Conservation (phyloP, 345 rosid species). For the Citrus unshiu region DNA sequence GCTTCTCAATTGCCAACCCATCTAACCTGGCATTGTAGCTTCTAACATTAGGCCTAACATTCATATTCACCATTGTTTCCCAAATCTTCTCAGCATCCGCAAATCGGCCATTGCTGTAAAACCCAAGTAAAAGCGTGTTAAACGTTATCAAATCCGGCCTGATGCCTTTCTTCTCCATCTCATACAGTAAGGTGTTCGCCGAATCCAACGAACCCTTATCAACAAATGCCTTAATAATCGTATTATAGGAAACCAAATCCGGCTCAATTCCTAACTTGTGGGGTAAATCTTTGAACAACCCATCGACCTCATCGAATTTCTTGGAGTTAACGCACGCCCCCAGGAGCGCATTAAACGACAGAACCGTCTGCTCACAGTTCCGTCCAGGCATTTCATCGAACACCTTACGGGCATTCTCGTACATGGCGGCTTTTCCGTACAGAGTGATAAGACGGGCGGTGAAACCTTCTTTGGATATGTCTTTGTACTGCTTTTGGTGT, state of each 20-base stretch:
- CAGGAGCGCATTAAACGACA: constrained; percentile 60
- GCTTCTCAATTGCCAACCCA: constrained; percentile 43
- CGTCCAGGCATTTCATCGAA: constrained; percentile 72
- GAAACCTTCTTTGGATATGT: constrained; percentile 59
- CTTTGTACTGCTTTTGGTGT: constrained; percentile 56
- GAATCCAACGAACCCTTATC: constrained; percentile 43
- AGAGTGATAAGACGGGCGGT: constrained; percentile 41
- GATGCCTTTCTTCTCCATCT: constrained; percentile 55
- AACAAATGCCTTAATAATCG: constrained; percentile 50
- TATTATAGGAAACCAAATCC: constrained; percentile 53
- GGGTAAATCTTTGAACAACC: constrained; percentile 41
- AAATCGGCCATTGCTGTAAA: constrained; percentile 40
- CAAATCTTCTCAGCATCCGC: constrained; percentile 59
- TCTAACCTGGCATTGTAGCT: constrained; percentile 56
- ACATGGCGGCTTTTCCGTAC: constrained; percentile 59
- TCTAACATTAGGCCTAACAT: constrained; percentile 39
- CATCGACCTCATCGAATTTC: constrained; percentile 41
- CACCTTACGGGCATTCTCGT: constrained; percentile 59
- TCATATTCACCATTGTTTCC: constrained; percentile 45
- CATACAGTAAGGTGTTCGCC: constrained; percentile 43
- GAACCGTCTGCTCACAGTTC: constrained; percentile 50
- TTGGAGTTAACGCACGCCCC: constrained; percentile 54
- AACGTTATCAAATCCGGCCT: constrained; percentile 46
- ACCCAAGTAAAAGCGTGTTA: constrained; percentile 49
- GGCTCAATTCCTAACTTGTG: constrained; percentile 42